Evolutionary conservation across 805 yeast genomes (phyloP).

Genomic region (Metschnikowia anglica): DNA sequence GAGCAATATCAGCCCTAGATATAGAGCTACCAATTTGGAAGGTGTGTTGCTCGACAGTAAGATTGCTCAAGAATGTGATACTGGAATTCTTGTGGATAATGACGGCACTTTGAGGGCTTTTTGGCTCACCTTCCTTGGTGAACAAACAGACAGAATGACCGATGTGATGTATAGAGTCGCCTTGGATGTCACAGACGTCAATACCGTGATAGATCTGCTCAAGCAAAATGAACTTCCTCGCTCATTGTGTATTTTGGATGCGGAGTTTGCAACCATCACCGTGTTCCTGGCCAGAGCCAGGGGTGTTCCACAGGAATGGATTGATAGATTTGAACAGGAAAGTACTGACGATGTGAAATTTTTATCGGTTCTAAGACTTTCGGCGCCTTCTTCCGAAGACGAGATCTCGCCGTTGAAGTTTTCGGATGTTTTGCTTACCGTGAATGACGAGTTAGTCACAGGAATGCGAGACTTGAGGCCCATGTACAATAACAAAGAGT

Average conservation of each 20-base stretch:
- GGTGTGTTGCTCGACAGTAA: conserved; percentile 73
- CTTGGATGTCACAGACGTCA: conserved; percentile 67
- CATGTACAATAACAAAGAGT: conserved; percentile 40
- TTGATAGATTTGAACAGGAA: conserved; percentile 60
- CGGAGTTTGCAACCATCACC: conserved; percentile 69
- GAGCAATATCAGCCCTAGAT: conserved; percentile 68
- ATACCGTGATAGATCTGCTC: conserved; percentile 54
- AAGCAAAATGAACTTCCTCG: conserved; percentile 50
- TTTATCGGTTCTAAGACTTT: conserved; percentile 66
- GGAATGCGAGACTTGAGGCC: conserved; percentile 65
- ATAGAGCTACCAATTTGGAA: conserved; percentile 81
- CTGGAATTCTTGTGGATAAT: conserved; percentile 74
- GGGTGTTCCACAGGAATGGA: conserved; percentile 89
- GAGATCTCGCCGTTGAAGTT: conserved; percentile 41
- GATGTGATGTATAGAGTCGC: conserved; percentile 74
- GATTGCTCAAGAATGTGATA: conserved; percentile 66
- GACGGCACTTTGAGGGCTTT: conserved; percentile 81
- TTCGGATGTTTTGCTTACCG: conserved; percentile 78
- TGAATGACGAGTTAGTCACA: conserved; percentile 63
- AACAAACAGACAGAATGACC: conserved; percentile 49
- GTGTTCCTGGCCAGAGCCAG: conserved; percentile 75
- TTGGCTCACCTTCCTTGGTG: conserved; percentile 85
- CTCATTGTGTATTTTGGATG: conserved; percentile 66
- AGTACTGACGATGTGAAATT: conserved; percentile 70
- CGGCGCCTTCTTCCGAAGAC: conserved; percentile 42